Percentiles rank a stretch among this genome's conserved stretches.
These are phyloP conservation scores for Apiospora koreana DNA, from an alignment of 2,329 filamentous ascomycete genomes.

Conservation along the genomic window DNA sequence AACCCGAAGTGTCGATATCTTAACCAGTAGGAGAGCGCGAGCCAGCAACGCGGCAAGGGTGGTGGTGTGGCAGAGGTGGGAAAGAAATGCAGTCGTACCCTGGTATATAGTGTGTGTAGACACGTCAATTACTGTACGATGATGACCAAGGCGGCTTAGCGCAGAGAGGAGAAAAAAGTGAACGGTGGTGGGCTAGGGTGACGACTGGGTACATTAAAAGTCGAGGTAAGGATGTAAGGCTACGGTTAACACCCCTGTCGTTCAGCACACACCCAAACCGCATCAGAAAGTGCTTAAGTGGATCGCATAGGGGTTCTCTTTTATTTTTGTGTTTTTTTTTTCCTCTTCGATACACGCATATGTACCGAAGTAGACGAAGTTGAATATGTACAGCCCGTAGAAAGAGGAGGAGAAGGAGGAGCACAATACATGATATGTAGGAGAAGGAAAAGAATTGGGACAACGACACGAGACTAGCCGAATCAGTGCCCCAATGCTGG, in stretches of 20 bases:
- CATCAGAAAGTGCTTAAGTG: slow-evolving; percentile 6
- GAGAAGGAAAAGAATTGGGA: not conserved
- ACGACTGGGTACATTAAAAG: not conserved
- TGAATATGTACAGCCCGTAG: no score
- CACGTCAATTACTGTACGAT: not conserved
- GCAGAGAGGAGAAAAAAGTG: not conserved
- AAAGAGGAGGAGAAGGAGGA: not conserved
- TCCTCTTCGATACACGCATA: not conserved
- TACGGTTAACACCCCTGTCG: slow-evolving; percentile 6
- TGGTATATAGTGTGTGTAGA: not conserved
- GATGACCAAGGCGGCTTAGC: not conserved
- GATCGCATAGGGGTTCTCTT: not conserved
- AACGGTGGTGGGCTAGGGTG: slow-evolving; percentile 4
- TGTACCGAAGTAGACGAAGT: not conserved
- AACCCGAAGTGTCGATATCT: slow-evolving; percentile 7
- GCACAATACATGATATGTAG: not conserved
- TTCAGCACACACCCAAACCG: slow-evolving; percentile 7
- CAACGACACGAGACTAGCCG: not conserved
- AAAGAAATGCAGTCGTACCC: not conserved
- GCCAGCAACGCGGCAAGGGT: slow-evolving; percentile 7
- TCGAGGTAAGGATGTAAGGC: slow-evolving; percentile 9
- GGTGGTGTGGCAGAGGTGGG: not conserved
- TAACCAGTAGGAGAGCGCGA: slow-evolving; percentile 6
- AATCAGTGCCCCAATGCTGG: not conserved
- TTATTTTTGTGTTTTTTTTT: not conserved